These are phyloP conservation scores for Quercus gilva DNA, from an alignment of 306 rosid genomes.

Conservation along the genomic window DNA sequence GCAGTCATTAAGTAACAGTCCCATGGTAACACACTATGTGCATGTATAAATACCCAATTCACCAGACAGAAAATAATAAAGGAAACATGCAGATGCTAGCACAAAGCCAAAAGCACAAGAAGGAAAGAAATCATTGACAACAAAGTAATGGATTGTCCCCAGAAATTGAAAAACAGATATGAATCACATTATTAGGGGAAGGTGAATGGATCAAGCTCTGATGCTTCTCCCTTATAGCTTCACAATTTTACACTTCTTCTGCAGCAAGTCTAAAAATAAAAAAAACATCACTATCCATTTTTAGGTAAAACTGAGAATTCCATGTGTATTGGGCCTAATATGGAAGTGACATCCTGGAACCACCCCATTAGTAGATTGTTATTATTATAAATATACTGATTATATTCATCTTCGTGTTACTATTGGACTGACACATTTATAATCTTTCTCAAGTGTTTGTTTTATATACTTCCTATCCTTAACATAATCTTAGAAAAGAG, in stretches of 20 bases:
- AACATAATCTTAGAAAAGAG: not conserved
- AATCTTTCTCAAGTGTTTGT: not conserved
- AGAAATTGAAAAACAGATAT: slow-evolving; percentile 12
- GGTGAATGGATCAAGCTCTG: slow-evolving; percentile 10
- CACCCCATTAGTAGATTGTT: not conserved
- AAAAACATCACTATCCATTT: not conserved
- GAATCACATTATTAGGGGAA: slow-evolving; percentile 1
- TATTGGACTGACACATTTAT: not conserved
- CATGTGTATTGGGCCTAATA: not conserved
- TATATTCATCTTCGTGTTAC: not conserved
- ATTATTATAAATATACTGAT: not conserved
- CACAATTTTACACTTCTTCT: not conserved
- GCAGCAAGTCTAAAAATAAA: not conserved
- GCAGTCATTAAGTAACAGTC: not conserved
- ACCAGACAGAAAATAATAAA: not conserved
- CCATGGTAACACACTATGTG: not conserved
- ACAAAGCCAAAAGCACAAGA: not conserved
- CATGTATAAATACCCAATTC: not conserved
- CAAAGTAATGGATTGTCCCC: not conserved
- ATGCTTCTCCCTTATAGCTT: slow-evolving; percentile 2
- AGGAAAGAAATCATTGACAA: not conserved
- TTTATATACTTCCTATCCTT: not conserved
- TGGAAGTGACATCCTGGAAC: not conserved
- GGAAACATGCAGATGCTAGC: not conserved
- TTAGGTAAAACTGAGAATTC: not conserved